Base-by-base conservation (phyloP, 345 rosid genomes). In the Euphorbia pulcherrima region DNA sequence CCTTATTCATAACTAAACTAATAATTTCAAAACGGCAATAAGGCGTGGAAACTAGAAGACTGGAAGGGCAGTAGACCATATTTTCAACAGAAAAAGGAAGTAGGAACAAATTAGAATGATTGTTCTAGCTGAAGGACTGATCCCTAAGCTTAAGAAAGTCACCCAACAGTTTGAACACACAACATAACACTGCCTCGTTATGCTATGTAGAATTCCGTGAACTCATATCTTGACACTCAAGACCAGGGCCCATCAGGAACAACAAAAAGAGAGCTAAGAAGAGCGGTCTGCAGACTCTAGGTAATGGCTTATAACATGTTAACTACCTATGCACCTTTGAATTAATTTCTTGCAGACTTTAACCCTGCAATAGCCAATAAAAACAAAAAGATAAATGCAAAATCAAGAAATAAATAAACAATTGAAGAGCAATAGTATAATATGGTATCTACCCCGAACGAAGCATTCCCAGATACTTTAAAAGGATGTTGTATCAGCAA, bases 331-430 rank as follows among this genome's bases (percentile, higher is more conserved):
- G 76, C 83, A 82, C 78, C 74, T 71, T 80, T 62, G 68, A 67
- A 68, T 68, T 35, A 67, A 63, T 69, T 65, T 71, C 73, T 75
- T 51, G 80, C 79, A 84, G 84, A 79, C 83, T 72, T 82, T 82
- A 85, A 71, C 83, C 88, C 95, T 88, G 82, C 75, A 79, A 28
- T 41, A 70, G 86, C 81, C 75, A 79, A 28, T 41, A 70, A 48
- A 11, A 71, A 13, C 51, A 8, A 54, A 76, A 14, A 57, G 21
- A 30, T 72, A 27, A 50, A 58, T 68, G 59, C 20, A 67, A 60
- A 56, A 26, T 33, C 12, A 56, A 20, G n/a, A 58, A 24, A 37
- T 37, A 46, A 23, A 62, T 33, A 2, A 65, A 4, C 12, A 20
- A 50, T 13, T 55, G n/a, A 40, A 2, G 24, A 58, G 47, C 21